Conservation (phyloP, 805 yeast genomes). For the Ogataea parapolymorpha region DNA sequence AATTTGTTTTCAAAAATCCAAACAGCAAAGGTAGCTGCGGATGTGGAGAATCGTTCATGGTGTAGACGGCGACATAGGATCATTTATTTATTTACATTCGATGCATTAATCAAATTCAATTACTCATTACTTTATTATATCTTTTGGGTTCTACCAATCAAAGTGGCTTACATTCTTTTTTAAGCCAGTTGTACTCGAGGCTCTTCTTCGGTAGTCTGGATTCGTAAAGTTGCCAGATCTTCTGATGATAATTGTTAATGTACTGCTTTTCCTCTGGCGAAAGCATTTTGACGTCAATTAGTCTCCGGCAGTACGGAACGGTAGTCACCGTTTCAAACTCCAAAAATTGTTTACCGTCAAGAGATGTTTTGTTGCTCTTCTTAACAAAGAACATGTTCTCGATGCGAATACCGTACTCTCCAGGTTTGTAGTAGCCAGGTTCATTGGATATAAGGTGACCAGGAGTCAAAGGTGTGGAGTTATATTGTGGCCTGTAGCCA, state of each 20-base stretch:
- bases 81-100: conserved; percentile 4
- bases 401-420: conserved; percentile 57
- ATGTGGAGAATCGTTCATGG: conserved; percentile 98
- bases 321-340: conserved; percentile 56
- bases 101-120: conserved; percentile 5
- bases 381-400: conserved; percentile 48
- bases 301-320: conserved; percentile 53
- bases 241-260: conserved; percentile 48
- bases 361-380: conserved; percentile 34
- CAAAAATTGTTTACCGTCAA: conserved; percentile 41
- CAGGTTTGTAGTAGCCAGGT: conserved; percentile 61
- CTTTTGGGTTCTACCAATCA: conserved; percentile 2
- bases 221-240: conserved; percentile 43
- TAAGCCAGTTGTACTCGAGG: conserved; percentile 46
- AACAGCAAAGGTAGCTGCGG: conserved; percentile 98
- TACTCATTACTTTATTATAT: neutral
- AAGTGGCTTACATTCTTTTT: conserved; percentile 40
- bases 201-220: conserved; percentile 37
- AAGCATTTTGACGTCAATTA: conserved; percentile 45
- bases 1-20: conserved; percentile 92
- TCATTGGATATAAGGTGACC: conserved; percentile 60
- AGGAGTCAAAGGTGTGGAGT: conserved; percentile 40
- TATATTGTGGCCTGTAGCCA: conserved; percentile 51
- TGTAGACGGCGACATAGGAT: conserved; percentile 35
- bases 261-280: conserved; percentile 44